A percentile compares a stretch with the other conserved stretches of the same genome.
These are phyloP conservation scores for Aplosporella prunicola DNA, from an alignment of 2,329 filamentous ascomycete species.

Conservation along the genomic window DNA sequence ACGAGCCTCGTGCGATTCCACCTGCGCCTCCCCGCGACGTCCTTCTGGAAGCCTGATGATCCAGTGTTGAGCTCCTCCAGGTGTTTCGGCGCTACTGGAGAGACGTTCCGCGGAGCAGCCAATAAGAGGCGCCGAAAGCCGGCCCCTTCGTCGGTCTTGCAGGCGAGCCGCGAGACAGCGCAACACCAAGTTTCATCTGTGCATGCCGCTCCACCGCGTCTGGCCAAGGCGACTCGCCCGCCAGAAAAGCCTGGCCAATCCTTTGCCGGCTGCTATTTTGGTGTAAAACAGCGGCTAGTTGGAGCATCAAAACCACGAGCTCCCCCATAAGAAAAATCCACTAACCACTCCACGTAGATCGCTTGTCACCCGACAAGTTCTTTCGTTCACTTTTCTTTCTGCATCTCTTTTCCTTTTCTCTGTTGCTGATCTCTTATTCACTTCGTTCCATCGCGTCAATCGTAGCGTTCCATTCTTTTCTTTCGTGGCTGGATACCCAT, in stretches of 20 bases:
- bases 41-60: too few relatives aligned
- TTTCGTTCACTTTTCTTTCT: slow-evolving; percentile 17
- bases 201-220: slow-evolving; percentile 2
- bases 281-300: slow-evolving; percentile 31
- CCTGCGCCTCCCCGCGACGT: too few relatives aligned
- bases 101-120: slow-evolving; percentile 6
- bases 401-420: slow-evolving; percentile 18
- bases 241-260: too few relatives aligned
- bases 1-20: too few relatives aligned
- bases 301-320: slow-evolving; percentile 27
- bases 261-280: slow-evolving; percentile 19
- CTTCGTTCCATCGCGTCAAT: slow-evolving; percentile 1
- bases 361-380: slow-evolving; percentile 9
- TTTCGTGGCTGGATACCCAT: slow-evolving; percentile 17
- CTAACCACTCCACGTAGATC: slow-evolving; percentile 17
- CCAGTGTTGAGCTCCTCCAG: too few relatives aligned
- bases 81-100: too few relatives aligned
- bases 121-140: neutral
- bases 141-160: neutral
- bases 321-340: slow-evolving; percentile 18
- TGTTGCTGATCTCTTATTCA: slow-evolving; percentile 12
- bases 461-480: slow-evolving; percentile 20
- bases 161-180: slow-evolving; percentile 11
- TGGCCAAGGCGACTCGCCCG: slow-evolving; percentile 18
- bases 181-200: slow-evolving; percentile 7